These are phyloP conservation scores for Solanum chacoense DNA, from an alignment of 305 asterid genomes.

Conservation along the genomic window DNA sequence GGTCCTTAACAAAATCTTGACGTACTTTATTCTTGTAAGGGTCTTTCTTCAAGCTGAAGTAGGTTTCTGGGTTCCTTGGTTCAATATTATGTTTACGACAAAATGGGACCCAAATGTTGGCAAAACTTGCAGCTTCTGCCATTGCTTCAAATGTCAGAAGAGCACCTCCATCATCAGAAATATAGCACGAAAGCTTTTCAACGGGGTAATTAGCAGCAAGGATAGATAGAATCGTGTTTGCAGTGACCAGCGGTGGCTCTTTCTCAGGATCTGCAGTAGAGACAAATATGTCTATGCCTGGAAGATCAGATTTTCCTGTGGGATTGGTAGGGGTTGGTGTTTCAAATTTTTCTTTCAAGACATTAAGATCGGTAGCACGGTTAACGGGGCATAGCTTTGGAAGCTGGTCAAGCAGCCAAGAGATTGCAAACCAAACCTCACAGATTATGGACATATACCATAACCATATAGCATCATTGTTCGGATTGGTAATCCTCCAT, in stretches of 20 bases:
- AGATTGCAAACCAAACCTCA: conserved; percentile 86
- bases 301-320: conserved; percentile 73
- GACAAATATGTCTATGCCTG: conserved; percentile 67
- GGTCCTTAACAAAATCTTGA: conserved; percentile 76
- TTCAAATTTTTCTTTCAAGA: conserved; percentile 67
- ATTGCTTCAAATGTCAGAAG: conserved; percentile 84
- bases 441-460: conserved; percentile 80
- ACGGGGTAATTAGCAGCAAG: conserved; percentile 79
- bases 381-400: conserved; percentile 66
- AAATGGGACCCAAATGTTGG: conserved; percentile 83
- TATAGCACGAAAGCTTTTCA: conserved; percentile 75
- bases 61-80: conserved; percentile 81
- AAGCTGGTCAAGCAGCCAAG: conserved; percentile 88
- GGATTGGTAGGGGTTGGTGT: conserved; percentile 50
- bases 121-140: conserved; percentile 92
- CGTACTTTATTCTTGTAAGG: conserved; percentile 71
- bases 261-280: conserved; percentile 89
- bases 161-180: conserved; percentile 88
- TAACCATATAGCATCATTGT: conserved; percentile 68
- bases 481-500: conserved; percentile 63
- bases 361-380: conserved; percentile 69
- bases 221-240: conserved; percentile 75
- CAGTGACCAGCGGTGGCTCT: conserved; percentile 88
- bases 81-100: conserved; percentile 70
- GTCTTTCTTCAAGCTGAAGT: conserved; percentile 63